phyloP scores from a whole-genome alignment of 305 asterid species.

The Striga hermonthica region DNA sequence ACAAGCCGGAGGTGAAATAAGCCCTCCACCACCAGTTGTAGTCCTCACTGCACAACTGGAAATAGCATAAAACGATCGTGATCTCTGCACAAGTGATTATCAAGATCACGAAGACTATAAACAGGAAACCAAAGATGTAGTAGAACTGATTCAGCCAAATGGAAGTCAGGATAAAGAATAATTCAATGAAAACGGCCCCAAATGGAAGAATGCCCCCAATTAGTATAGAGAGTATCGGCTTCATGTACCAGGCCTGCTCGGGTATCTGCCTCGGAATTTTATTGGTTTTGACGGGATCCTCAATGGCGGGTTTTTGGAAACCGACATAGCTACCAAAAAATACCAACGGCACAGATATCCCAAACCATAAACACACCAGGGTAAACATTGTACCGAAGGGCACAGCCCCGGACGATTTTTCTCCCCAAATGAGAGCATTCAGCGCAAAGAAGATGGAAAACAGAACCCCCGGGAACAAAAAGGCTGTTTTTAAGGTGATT shows the following conservation, averaged over 20 bases:
- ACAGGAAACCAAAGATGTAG: constrained; percentile 65
- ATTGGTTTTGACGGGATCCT: constrained; percentile 60
- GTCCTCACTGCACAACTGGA: constrained; percentile 91
- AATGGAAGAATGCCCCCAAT: constrained; percentile 66
- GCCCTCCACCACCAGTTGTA: constrained; percentile 98
- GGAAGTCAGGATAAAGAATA: constrained; percentile 90
- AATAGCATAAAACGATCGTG: constrained; percentile 80
- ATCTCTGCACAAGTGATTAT: constrained; percentile 83
- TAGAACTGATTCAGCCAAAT: constrained; percentile 96
- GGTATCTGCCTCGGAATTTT: constrained; percentile 52
- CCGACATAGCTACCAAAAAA: constrained; percentile 88
- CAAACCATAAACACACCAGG: constrained; percentile 82
- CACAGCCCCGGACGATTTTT: constrained; percentile 89
- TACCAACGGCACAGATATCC: constrained; percentile 84
- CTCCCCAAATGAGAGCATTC: constrained; percentile 87
- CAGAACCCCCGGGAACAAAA: constrained; percentile 87
- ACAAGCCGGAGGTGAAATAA: constrained; percentile 77
- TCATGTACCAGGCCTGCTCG: constrained; percentile 92
- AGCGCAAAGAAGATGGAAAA: constrained; percentile 69
- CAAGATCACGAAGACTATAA: constrained; percentile 46
- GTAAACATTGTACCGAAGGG: constrained; percentile 91
- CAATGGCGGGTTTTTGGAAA: constrained; percentile 64
- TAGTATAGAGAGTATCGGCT: constrained; percentile 66
- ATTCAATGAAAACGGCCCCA: constrained; percentile 52
- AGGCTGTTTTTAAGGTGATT: constrained; percentile 75